phyloP scores from a whole-genome alignment of 257 asterid species.

The Fraxinus americana region DNA sequence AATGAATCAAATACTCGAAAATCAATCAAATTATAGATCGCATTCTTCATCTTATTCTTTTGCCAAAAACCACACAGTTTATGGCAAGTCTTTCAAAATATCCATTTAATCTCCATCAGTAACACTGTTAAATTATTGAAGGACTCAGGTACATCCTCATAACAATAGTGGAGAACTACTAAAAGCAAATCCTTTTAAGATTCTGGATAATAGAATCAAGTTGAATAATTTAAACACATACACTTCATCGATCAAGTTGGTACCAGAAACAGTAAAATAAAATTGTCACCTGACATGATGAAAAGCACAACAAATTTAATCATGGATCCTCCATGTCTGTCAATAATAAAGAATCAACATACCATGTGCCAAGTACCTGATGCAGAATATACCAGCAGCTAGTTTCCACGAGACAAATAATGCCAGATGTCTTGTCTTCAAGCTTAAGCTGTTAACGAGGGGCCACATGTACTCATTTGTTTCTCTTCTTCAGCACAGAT shows the following conservation, averaged over 20 bases:
- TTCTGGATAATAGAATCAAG: background rate
- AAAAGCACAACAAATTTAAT: constrained; percentile 16
- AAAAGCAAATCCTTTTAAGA: constrained; percentile 1
- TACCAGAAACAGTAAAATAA: background rate
- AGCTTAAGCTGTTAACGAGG: background rate
- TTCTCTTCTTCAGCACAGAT: background rate
- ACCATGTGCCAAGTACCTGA: constrained; percentile 7
- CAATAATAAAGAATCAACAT: background rate
- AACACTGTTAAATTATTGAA: constrained; percentile 18
- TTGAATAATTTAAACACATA: background rate
- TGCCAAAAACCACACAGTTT: background rate
- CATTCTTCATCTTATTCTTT: background rate
- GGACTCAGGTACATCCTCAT: constrained; percentile 4
- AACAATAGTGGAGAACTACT: constrained; percentile 11
- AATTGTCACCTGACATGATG: background rate
- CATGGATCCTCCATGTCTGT: constrained; percentile 8
- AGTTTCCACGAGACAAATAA: background rate
- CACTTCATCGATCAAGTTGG: constrained; percentile 4
- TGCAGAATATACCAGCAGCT: background rate
- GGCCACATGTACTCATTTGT: background rate
- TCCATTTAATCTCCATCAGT: background rate
- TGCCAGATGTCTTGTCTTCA: background rate
- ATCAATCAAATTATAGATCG: too few species aligned
- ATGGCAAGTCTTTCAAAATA: background rate
- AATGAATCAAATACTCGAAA: background rate